Percentiles rank a stretch among this genome's conserved stretches.
These are phyloP conservation scores for Thalassiosira livingstoniorum DNA, from an alignment of 352 stramenopile species.

Conservation along the genomic window DNA sequence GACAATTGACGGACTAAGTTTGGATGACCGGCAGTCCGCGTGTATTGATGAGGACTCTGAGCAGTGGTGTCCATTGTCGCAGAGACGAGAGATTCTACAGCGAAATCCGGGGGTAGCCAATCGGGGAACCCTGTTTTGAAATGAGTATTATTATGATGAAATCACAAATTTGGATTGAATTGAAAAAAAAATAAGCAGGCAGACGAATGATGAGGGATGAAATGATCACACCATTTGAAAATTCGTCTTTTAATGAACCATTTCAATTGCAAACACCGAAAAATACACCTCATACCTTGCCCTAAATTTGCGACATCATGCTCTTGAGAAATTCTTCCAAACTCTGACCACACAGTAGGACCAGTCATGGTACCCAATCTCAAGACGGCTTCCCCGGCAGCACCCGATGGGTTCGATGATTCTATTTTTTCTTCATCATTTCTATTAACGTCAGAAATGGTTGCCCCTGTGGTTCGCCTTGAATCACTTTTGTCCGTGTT, in stretches of 20 bases:
- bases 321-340: conserved; percentile 74
- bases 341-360: conserved; percentile 84
- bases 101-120: conserved; percentile 90
- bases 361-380: conserved; percentile 60
- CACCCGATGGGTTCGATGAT: background rate
- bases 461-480: background rate
- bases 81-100: conserved; percentile 74
- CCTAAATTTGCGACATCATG: conserved; percentile 91
- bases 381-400: conserved; percentile 57
- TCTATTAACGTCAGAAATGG: too few relatives aligned
- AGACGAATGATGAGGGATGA: too few relatives aligned
- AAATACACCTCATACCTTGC: conserved; percentile 83
- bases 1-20: conserved; percentile 88
- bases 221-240: too few relatives aligned
- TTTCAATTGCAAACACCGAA: too few relatives aligned
- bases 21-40: conserved; percentile 85
- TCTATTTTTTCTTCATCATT: background rate
- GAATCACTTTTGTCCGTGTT: too few relatives aligned
- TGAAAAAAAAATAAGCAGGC: too few relatives aligned
- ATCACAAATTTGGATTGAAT: background rate
- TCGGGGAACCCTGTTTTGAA: conserved; percentile 89
- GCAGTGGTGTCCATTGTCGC: conserved; percentile 64
- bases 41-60: conserved; percentile 87
- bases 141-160: background rate
- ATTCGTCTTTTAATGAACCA: too few relatives aligned